Evolutionary conservation across 192 early-diverging fungal species (phyloP), one percentile per base, ranked within the genome.

Genomic region (Rhizophagus clarus): DNA sequence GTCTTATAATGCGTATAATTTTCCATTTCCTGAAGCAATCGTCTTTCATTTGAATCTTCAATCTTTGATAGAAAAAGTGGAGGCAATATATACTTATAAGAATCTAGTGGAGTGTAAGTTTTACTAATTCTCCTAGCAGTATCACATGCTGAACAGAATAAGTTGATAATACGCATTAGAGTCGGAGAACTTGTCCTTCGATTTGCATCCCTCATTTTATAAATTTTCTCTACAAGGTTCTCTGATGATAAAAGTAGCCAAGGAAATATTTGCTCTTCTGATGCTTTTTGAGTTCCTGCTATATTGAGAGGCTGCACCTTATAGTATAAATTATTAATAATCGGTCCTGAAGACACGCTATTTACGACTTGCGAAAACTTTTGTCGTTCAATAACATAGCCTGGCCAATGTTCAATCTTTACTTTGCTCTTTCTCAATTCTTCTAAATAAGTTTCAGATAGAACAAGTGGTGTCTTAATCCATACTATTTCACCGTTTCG

Each of bases 1-100:
- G 29, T n/a, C 11, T 40, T 70, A 22, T 70, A 70, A 70, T 70
- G 68, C 31, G 20, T 29, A 70, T 40, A 70, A 17, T 31, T 42
- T 42, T 40, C 68, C 68, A 70, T 70, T 20, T 70, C 32, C 6
- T 70, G 68, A 42, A 70, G 37, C 24, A 70, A 70, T 42, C 37
- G 17, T 9, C 11, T 40, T 70, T 70, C 68, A 24, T 40, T 40
- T 9, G 37, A 31, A 22, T 20, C 22, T 22, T 70, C 37, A 67
- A 67, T 67, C 1, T 67, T 67, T 67, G 26, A 14, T 5, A 67
- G 17, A 12, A 32, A 67, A 10, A 20, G 4, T 17, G 64, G 28
- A 29, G n/a, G 24, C 15, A 67, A 17, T 17, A 28, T 67, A 67
- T 67, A 67, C 17, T 29, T 67, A 31, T 67, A 67, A 31, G 26